Conservation (phyloP, 345 rosid genomes). For the Syzygium grande region DNA sequence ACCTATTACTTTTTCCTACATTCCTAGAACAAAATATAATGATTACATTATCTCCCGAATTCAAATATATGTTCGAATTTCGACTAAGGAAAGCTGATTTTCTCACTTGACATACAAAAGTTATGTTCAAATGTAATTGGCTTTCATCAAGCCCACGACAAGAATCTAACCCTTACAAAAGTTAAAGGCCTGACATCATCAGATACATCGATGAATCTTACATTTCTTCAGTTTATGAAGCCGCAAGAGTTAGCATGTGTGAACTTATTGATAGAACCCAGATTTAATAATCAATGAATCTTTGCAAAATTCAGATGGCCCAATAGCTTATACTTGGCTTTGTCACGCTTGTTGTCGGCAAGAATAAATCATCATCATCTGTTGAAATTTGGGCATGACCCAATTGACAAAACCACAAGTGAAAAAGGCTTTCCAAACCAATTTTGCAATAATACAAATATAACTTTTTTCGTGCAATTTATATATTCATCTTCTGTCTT, state of each 20-base stretch:
- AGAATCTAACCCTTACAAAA: neutral
- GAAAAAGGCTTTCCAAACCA: neutral
- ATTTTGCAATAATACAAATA: neutral
- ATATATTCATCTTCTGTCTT: neutral
- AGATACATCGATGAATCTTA: neutral
- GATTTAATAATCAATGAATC: neutral
- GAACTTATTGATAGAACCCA: neutral
- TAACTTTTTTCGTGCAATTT: neutral
- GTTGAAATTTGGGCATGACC: neutral
- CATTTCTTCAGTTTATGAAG: neutral
- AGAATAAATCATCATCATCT: neutral
- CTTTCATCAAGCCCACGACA: neutral
- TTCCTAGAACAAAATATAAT: neutral
- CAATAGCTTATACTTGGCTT: neutral
- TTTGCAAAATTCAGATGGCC: neutral
- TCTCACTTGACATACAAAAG: neutral
- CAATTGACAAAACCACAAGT: neutral
- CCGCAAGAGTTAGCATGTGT: neutral
- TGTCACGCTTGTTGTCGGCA: neutral
- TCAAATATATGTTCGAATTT: neutral
- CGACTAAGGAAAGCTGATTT: neutral
- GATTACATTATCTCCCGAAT: neutral
- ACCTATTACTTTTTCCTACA: neutral
- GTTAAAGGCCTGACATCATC: neutral
- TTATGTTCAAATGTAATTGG: neutral